These are phyloP conservation scores for Dioscorea zingiberensis DNA, from an alignment of 106 monocot genomes.

Conservation along the genomic window DNA sequence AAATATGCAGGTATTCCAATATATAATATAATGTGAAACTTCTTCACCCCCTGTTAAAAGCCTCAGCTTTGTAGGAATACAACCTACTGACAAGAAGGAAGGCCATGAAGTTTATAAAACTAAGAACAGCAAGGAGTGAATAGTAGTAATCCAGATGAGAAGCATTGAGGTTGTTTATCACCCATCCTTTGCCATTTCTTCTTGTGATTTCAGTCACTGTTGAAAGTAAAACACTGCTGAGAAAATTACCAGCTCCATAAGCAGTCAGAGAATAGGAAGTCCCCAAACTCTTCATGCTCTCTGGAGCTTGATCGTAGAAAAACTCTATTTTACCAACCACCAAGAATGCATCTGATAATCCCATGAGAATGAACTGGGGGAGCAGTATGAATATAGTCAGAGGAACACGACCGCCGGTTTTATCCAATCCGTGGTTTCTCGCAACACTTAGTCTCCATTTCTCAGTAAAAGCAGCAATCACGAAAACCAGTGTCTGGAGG, in stretches of 20 bases:
- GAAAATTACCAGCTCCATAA: conserved; percentile 7
- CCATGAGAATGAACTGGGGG: conserved; percentile 56
- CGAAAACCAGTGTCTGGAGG: conserved; percentile 35
- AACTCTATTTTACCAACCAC: conserved; percentile 25
- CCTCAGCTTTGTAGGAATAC: no score
- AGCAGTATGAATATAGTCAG: conserved; percentile 36
- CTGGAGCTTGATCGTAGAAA: background rate
- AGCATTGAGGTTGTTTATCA: background rate
- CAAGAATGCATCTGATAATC: conserved; percentile 45
- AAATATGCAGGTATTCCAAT: no score
- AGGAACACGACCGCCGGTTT: background rate
- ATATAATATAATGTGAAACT: no score
- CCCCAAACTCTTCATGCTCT: conserved; percentile 16
- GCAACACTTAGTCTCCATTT: conserved; percentile 14
- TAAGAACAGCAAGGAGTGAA: conserved; percentile 19
- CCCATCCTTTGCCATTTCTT: conserved; percentile 4
- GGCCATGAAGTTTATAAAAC: conserved; percentile 14
- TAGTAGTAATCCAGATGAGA: conserved; percentile 6
- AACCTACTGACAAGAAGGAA: conserved; percentile 1
- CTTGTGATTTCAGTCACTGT: background rate
- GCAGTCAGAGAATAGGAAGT: background rate
- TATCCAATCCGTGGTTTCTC: conserved; percentile 1
- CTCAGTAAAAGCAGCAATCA: conserved; percentile 28
- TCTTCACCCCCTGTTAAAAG: no score
- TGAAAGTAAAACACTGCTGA: background rate